Base-by-base conservation (phyloP, 2,329 filamentous ascomycete genomes). In the Zopfia rhizophila region DNA sequence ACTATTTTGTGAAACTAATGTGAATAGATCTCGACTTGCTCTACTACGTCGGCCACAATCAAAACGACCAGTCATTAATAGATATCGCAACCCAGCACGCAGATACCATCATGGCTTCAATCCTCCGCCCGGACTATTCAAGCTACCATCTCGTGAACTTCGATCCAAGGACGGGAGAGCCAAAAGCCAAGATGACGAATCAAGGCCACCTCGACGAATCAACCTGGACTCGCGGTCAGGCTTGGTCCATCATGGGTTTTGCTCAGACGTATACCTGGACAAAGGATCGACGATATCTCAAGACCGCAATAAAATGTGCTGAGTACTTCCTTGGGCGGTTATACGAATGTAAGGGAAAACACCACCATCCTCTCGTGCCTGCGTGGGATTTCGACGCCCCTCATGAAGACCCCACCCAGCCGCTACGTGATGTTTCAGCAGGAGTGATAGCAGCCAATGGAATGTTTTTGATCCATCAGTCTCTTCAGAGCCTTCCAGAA, bases 341-440 rank as follows among this genome's bases (percentile, higher is more conserved):
- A 13, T 66, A 72, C 0, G 60, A 63, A 3, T 69, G 68, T 12
- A 57, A 60, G 4, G 56, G 52, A 1, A 69, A 55, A 22, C 66
- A 63, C 55, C 54, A 60, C 14, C 54, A 63, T 29, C 51, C 40
- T 2, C 29, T 66, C 1, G 73, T 80, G 0, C 77, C 78, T 1
- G 68, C 72, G 2, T 82, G 78, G 79, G 79, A 82, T 42, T 81
- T 81, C 31, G 75, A 81, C 47, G 79, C 78, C 0, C 79, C 78
- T 36, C 60, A 62, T 53, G 19, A 76, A 65, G 33, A 75, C 56
- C 13, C 49, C 0, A 16, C 21, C 3, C 58, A 63, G 7, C 66
- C 66, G 7, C 32, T 70, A 3, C 51, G 73, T 11, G 74, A 77
- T 41, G 68, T 70, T 0, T 73, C 69, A 1, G 74, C 74, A 0